Evolutionary conservation across 2,329 filamentous ascomycete genomes (phyloP).

Genomic region (Trichoderma asperellum): DNA sequence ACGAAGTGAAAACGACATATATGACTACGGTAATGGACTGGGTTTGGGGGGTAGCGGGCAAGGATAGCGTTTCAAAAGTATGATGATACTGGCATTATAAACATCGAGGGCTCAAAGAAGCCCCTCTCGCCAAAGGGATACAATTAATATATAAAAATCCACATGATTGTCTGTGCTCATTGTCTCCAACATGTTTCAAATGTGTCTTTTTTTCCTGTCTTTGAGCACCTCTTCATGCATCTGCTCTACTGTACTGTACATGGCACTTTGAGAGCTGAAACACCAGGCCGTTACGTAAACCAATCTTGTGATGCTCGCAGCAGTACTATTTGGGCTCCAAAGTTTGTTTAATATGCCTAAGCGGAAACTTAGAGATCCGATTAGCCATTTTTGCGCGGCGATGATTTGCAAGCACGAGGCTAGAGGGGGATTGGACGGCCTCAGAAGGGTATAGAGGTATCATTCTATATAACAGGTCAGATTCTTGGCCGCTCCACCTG

Average conservation of each 20-base stretch:
- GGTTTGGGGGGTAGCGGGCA: neutral
- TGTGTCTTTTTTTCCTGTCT: neutral
- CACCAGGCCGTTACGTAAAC: neutral
- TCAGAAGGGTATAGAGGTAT: neutral
- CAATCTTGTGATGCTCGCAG: neutral
- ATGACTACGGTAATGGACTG: neutral
- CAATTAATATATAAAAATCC: neutral
- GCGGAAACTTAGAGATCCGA: conserved; percentile 2
- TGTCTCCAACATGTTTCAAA: neutral
- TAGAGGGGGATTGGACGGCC: neutral
- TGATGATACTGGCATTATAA: neutral
- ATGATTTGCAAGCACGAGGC: neutral
- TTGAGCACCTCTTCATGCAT: too few species aligned
- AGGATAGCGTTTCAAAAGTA: neutral
- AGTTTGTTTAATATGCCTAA: neutral
- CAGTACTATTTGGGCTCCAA: neutral
- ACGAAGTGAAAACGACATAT: conserved; percentile 7
- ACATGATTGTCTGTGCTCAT: neutral
- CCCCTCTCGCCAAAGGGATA: neutral
- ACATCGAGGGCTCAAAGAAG: neutral
- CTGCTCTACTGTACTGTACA: neutral
- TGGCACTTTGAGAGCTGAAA: neutral
- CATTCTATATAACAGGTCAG: neutral
- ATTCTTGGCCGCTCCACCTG: neutral
- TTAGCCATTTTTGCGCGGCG: neutral